Evolutionary conservation across 164 flowering plant species (phyloP).

Genomic region (Litsea cubeba): DNA sequence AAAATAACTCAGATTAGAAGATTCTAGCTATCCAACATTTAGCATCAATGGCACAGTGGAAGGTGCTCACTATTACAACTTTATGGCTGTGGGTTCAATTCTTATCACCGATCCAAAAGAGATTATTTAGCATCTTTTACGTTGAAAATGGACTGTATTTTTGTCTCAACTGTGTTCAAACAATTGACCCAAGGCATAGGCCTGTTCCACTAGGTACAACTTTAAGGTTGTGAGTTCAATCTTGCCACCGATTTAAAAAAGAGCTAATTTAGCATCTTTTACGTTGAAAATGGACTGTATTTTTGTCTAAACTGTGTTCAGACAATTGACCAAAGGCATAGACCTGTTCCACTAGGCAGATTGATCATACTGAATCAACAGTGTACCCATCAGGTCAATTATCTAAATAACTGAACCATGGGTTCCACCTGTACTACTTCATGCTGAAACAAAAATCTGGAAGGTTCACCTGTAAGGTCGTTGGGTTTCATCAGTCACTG

Average conservation of each 20-base stretch:
- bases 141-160: not conserved
- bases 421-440: not conserved
- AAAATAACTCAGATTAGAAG: not conserved
- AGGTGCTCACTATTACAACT: too few relatives aligned
- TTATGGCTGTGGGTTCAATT: too few relatives aligned
- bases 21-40: not conserved
- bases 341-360: not conserved
- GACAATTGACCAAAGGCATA: not conserved
- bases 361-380: not conserved
- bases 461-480: constrained; percentile 66
- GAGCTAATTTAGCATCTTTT: not conserved
- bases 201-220: not conserved
- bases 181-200: not conserved
- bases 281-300: not conserved
- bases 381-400: not conserved
- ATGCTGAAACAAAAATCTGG: not conserved
- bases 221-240: too few relatives aligned
- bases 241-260: too few relatives aligned
- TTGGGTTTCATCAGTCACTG: constrained; percentile 64
- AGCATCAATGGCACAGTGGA: too few relatives aligned
- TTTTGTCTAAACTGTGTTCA: not conserved
- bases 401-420: not conserved
- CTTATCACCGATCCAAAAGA: too few relatives aligned
- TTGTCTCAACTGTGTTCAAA: not conserved
- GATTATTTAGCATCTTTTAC: too few relatives aligned